These are phyloP conservation scores for Kwoniella europaea DNA, from an alignment of 768 basidiomycete genomes.

Conservation along the genomic window DNA sequence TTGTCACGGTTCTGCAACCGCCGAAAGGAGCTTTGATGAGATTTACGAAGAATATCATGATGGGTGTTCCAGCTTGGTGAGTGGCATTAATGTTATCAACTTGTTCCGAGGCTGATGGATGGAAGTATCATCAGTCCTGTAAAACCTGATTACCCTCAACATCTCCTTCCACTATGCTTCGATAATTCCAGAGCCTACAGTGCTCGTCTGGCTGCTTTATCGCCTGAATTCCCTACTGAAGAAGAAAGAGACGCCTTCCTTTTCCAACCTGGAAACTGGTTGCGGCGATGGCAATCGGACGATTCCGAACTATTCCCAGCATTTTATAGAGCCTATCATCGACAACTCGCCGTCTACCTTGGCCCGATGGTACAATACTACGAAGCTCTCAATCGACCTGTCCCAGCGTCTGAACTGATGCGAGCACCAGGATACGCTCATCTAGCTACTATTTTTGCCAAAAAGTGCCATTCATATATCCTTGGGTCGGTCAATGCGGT, in stretches of 20 bases:
- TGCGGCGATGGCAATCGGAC: constrained; percentile 61
- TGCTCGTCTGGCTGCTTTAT: constrained; percentile 36
- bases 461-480: constrained; percentile 61
- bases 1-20: constrained; percentile 59
- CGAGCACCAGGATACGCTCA: constrained; percentile 61
- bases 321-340: constrained; percentile 62
- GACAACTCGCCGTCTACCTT: constrained; percentile 58
- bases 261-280: constrained; percentile 59
- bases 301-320: constrained; percentile 62
- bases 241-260: constrained; percentile 55
- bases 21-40: constrained; percentile 58
- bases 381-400: constrained; percentile 38
- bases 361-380: constrained; percentile 46
- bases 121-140: background rate
- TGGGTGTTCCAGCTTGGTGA: constrained; percentile 31
- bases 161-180: constrained; percentile 54
- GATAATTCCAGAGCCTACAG: constrained; percentile 53
- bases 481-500: constrained; percentile 61
- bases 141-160: constrained; percentile 51
- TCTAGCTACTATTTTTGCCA: constrained; percentile 60
- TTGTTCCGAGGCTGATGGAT: constrained; percentile 1
- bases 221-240: constrained; percentile 41
- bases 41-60: constrained; percentile 44
- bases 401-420: constrained; percentile 52
- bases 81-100: constrained; percentile 3